Evolutionary conservation across 106 monocot genomes (phyloP), one percentile per base, ranked within the genome.

Genomic region (Dendrobium huoshanense): DNA sequence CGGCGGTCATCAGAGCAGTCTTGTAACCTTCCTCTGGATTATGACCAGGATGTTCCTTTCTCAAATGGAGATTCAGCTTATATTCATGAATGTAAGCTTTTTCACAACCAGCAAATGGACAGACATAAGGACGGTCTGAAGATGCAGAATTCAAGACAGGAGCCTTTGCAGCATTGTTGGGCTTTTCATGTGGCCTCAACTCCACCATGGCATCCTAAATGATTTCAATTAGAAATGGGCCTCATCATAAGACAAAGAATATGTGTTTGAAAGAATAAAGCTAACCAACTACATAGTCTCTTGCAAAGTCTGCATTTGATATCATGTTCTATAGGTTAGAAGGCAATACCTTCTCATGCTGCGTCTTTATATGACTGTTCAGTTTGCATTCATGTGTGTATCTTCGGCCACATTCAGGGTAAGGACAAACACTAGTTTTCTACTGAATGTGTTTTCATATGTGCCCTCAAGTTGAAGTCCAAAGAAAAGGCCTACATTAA

Each of bases 381-480:
- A 95, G 64, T 77, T 99, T 99, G 82, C 86, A 90, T 55, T 95
- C 95, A 44, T 93, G 91, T 67, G 93, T 95, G 80, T 88, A 95
- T 77, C 91, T 88, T 79, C 88, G 90, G 68, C 90, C 88, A 86
- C 98, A 99, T 31, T 90, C 95, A 79, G 84, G 85, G 75, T 93
- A 90, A 29, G 91, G 93, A 58, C 99, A 99, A 72, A 91, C 75
- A 81, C 90, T 93, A 95, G 67, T 99, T 93, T 77, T 95, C 95
- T 40, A 79, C 78, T 2, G 90, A 94, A 80, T 99, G 98, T 41
- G 91, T 95, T 75, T 80, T 83, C 93, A 99, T 93, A 81, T 99
- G 98, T 5, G 93, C 84, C 83, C 88, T 86, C 67, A 99, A 80
- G 83, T 99, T 99, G 75, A 99, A 99, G 80, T 91, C 93, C 85